phyloP scores from a whole-genome alignment of 2,329 filamentous ascomycete genomes.

The Cladosporium sp. region DNA sequence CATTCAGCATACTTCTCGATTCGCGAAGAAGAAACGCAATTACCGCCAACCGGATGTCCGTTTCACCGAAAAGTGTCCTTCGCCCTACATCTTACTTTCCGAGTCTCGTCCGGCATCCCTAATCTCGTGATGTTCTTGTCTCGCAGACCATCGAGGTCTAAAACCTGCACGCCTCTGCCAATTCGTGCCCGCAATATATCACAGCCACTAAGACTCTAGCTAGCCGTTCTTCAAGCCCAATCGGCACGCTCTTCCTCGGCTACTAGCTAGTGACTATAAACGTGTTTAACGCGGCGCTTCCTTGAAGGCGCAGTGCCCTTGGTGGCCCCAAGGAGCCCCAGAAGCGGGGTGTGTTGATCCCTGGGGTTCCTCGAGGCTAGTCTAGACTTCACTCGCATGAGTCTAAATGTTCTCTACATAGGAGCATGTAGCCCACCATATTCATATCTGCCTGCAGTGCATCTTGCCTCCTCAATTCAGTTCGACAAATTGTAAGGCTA shows the following conservation, averaged over 20 bases:
- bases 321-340: background rate
- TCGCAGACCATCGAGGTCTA: background rate
- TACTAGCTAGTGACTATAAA: background rate
- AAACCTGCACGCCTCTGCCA: background rate
- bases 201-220: background rate
- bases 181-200: conserved; percentile 1
- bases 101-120: background rate
- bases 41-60: background rate
- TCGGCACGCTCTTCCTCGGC: background rate
- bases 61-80: background rate
- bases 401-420: background rate
- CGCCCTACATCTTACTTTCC: background rate
- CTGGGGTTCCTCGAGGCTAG: background rate
- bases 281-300: background rate
- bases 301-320: background rate
- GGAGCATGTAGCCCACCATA: background rate
- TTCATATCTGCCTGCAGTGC: background rate
- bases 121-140: background rate
- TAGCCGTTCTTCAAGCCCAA: background rate
- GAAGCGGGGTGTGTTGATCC: background rate
- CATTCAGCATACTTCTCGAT: background rate
- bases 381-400: background rate
- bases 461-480: background rate
- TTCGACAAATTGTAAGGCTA: background rate
- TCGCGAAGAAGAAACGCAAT: background rate